phyloP scores from a whole-genome alignment of 1,284 basidiomycete genomes.

The Ganoderma sinense region DNA sequence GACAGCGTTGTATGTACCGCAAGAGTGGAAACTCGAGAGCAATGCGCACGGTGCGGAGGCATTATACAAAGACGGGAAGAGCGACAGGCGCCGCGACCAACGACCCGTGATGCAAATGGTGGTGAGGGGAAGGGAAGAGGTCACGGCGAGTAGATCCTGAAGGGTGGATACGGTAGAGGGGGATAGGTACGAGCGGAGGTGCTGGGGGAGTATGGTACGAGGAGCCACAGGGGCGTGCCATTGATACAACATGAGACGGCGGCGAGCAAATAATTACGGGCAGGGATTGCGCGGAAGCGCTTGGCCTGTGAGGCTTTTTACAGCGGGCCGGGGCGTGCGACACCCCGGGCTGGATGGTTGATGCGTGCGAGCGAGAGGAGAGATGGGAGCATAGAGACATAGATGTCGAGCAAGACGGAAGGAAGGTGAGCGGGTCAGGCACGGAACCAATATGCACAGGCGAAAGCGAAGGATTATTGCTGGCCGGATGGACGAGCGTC shows the following conservation, averaged over 20 bases:
- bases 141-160: constrained; percentile 20
- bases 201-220: constrained; percentile 5
- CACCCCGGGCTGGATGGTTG: constrained; percentile 3
- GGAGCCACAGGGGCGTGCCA: not conserved
- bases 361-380: not conserved
- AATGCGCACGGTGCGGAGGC: not conserved
- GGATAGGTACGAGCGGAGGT: constrained; percentile 7
- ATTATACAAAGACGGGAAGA: constrained; percentile 27
- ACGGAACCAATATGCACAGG: constrained; percentile 25
- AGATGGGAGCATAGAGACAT: not conserved
- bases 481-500: constrained; percentile 9
- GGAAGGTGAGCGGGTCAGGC: not conserved
- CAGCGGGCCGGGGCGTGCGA: not conserved
- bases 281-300: constrained; percentile 15
- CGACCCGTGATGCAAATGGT: not conserved
- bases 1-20: not conserved
- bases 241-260: constrained; percentile 7
- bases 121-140: not conserved
- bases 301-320: constrained; percentile 26
- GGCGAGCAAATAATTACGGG: not conserved
- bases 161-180: constrained; percentile 16
- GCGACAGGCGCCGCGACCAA: constrained; percentile 18
- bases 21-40: not conserved
- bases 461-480: constrained; percentile 14
- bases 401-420: not conserved